These are phyloP conservation scores for Paulownia fortunei DNA, from an alignment of 257 asterid species.

Conservation along the genomic window DNA sequence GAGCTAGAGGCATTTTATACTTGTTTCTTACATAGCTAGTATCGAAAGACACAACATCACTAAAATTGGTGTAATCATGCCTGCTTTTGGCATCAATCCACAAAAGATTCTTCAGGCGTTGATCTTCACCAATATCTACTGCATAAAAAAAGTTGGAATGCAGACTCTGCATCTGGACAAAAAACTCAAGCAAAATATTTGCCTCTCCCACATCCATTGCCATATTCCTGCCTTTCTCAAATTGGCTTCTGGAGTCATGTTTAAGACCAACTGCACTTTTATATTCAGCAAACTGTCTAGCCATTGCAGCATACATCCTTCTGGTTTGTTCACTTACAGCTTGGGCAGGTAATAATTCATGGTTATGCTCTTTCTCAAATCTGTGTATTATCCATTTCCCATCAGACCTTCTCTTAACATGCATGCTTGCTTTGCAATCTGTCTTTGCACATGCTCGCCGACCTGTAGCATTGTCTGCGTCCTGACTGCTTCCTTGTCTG, in stretches of 20 bases:
- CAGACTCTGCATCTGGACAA: conserved; percentile 75
- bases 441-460: conserved; percentile 92
- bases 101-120: conserved; percentile 66
- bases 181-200: conserved; percentile 66
- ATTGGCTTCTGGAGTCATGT: conserved; percentile 66
- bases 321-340: conserved; percentile 94
- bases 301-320: conserved; percentile 96
- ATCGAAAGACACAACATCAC: conserved; percentile 88
- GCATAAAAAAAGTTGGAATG: conserved; percentile 89
- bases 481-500: conserved; percentile 87
- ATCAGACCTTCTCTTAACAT: conserved; percentile 89
- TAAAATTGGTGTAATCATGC: conserved; percentile 72
- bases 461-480: conserved; percentile 82
- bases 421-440: conserved; percentile 99
- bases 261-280: conserved; percentile 83
- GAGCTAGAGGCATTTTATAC: conserved; percentile 84
- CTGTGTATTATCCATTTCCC: conserved; percentile 96
- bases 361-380: conserved; percentile 96
- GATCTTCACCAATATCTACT: conserved; percentile 81
- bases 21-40: conserved; percentile 82
- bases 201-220: conserved; percentile 70
- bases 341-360: conserved; percentile 91
- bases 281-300: conserved; percentile 91
- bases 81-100: conserved; percentile 97
- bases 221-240: conserved; percentile 72